phyloP scores from a whole-genome alignment of 306 rosid genomes.

The Pyrus communis region DNA sequence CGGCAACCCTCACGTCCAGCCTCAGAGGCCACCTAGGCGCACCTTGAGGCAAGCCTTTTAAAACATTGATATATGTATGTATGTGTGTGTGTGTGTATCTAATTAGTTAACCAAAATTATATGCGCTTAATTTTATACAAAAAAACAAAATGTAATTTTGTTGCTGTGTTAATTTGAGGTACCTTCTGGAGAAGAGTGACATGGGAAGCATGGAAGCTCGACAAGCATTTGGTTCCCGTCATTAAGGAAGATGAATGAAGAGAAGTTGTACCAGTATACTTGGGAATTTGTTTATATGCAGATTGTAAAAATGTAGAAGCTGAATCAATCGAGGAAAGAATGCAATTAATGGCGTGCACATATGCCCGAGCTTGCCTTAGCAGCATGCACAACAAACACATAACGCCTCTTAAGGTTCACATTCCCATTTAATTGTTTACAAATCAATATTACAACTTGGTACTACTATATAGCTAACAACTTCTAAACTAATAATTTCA shows the following conservation, averaged over 20 bases:
- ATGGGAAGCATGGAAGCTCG: neutral
- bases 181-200: conserved; percentile 9
- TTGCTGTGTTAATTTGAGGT: neutral
- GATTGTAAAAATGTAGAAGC: neutral
- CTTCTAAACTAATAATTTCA: too few relatives aligned
- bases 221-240: neutral
- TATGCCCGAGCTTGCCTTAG: neutral
- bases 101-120: neutral
- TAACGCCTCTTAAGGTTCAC: neutral
- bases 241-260: neutral
- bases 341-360: neutral
- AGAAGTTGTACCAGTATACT: neutral
- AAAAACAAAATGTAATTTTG: too few relatives aligned
- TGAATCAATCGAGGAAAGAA: neutral
- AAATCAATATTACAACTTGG: too few relatives aligned
- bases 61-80: too few relatives aligned
- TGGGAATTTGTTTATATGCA: neutral
- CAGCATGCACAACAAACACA: neutral
- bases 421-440: too few relatives aligned
- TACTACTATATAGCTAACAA: too few relatives aligned
- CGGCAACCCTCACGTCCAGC: too few relatives aligned
- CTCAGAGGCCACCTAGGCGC: too few relatives aligned
- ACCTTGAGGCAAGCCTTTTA: too few relatives aligned
- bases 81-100: too few relatives aligned
- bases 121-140: neutral